Base-by-base conservation (phyloP, 805 yeast genomes). In the Yarrowia phangngaensis region DNA sequence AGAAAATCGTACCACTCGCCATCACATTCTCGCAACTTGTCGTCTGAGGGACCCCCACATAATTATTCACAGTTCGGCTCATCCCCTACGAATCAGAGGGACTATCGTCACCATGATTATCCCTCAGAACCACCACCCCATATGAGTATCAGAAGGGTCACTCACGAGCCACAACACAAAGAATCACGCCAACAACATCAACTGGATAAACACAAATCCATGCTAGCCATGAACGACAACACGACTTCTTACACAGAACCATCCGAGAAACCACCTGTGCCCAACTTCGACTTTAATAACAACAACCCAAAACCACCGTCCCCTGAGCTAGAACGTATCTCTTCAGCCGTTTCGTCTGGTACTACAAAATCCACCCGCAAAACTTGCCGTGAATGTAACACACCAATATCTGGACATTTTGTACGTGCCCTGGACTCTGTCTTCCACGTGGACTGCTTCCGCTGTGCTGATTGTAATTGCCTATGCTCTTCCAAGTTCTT, bases 401-500 rank as follows among this genome's bases (percentile, higher is more conserved):
- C 70, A 27, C 70, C 72, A 9, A 79, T 82, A 13, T 64, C 73
- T 1, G 82, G 90, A n/a, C 87, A 85, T 53, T 80, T 87, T 53
- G 92, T 90, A 3, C 74, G 95, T 41, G 97, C 97, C 0, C 70
- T 90, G 58, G 82, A 79, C 23, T 73, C 73, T 40, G 79, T 85
- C 2, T 90, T 76, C 61, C 97, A 90, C 63, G 82, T 89, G 23
- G 82, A 84, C 24, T 90, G 97, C 66, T 89, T 90, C 64, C 71
- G 78, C 5, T 90, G 97, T 62, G 70, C 77, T 12, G 95, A 85
- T 61, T 92, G 99, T 69, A 82, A 82, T 4, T 71, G 71, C 16
- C 82, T 78, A 48, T 86, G 96, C 57, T 80, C 92, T 12, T 74
- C 88, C 14, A 88, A 88, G 63, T 92, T 89, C 61, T 92, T 92